Percentiles rank a stretch among this genome's conserved stretches.
Conservation (phyloP, 73 alveolate species). For the Paraurostyla sp. region DNA sequence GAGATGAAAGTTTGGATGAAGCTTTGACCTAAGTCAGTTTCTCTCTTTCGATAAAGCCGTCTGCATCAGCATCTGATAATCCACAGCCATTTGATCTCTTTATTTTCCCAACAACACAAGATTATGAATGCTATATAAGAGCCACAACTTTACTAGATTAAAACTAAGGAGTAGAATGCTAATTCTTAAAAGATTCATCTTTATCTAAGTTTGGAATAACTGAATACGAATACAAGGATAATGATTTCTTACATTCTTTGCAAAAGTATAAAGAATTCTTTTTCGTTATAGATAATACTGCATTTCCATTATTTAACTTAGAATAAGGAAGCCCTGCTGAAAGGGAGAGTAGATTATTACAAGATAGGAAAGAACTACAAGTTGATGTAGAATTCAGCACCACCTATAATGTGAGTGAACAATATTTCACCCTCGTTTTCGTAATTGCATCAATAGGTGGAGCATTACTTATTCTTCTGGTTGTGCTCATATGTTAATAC, state of each 20-base stretch:
- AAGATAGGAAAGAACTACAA: not conserved
- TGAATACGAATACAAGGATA: not conserved
- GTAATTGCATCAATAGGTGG: not conserved
- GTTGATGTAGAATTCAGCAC: slow-evolving; percentile 24
- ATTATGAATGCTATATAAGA: slow-evolving; percentile 51
- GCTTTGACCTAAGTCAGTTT: not conserved
- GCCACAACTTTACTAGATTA: slow-evolving; percentile 6
- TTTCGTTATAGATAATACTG: slow-evolving; percentile 53
- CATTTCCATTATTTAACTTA: slow-evolving; percentile 22
- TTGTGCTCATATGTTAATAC: not conserved
- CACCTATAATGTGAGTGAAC: not conserved
- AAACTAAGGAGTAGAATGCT: not conserved
- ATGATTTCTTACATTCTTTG: not conserved
- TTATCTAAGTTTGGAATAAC: not conserved
- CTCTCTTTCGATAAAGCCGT: not conserved
- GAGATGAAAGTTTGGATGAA: slow-evolving; percentile 22
- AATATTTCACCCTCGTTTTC: slow-evolving; percentile 3
- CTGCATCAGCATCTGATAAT: not conserved
- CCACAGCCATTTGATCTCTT: slow-evolving; percentile 48
- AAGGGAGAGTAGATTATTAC: not conserved
- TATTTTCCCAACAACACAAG: not conserved
- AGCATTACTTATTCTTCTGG: not conserved
- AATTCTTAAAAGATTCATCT: not conserved
- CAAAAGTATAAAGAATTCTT: slow-evolving; percentile 5
- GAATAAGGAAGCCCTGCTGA: not conserved